Evolutionary conservation across 2,329 filamentous ascomycete genomes (phyloP).

Genomic region (Diaporthe vaccinii): DNA sequence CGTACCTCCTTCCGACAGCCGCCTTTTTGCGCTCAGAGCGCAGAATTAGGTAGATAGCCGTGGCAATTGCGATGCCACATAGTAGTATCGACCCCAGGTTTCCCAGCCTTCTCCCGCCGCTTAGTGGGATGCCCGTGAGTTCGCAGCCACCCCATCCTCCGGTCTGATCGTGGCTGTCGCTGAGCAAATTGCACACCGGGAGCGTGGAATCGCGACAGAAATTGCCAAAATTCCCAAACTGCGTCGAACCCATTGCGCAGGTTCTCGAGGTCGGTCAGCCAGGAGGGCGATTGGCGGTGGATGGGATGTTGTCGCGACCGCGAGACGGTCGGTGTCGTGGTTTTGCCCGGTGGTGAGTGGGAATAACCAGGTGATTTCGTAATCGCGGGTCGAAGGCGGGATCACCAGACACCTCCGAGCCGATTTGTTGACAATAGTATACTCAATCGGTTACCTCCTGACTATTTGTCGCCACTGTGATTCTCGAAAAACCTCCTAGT

Average conservation of each 20-base stretch:
- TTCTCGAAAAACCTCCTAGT: neutral
- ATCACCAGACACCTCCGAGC: neutral
- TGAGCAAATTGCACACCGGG: conserved; percentile 86
- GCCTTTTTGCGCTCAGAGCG: conserved; percentile 91
- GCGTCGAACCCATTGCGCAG: conserved; percentile 65
- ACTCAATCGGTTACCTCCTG: conserved; percentile 21
- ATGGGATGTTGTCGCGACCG: conserved; percentile 16
- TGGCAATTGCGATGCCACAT: conserved; percentile 80
- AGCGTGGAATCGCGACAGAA: conserved; percentile 89
- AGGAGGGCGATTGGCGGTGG: conserved; percentile 15
- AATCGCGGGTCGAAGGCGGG: neutral
- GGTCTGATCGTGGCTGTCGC: conserved; percentile 69
- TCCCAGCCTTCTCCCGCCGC: conserved; percentile 74
- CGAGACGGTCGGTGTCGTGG: neutral
- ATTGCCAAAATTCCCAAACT: conserved; percentile 73
- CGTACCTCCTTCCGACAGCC: conserved; percentile 90
- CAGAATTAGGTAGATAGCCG: conserved; percentile 77
- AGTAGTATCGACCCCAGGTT: conserved; percentile 96
- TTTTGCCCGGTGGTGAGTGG: neutral
- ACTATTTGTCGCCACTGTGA: conserved; percentile 1
- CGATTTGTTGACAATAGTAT: neutral
- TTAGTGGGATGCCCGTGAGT: conserved; percentile 81
- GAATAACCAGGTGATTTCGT: neutral
- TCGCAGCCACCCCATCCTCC: conserved; percentile 78
- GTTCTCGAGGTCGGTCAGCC: neutral